Evolutionary conservation across 345 rosid genomes (phyloP).

Genomic region (Brassica carinata): DNA sequence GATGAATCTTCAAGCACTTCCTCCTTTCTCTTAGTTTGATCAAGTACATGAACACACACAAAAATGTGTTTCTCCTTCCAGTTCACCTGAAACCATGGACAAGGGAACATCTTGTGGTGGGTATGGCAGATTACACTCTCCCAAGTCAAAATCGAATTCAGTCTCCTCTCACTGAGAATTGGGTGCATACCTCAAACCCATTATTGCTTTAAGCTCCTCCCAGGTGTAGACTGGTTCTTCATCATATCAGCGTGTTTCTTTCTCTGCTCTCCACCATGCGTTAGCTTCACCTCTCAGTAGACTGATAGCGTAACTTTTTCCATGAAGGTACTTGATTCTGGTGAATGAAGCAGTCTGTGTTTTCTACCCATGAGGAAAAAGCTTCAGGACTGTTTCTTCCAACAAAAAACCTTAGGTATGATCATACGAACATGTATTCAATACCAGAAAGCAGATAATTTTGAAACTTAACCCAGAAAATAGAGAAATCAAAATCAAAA

Average conservation of each 20-base stretch:
- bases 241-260: neutral
- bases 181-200: neutral
- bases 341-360: neutral
- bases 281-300: neutral
- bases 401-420: neutral
- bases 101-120: neutral
- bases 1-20: neutral
- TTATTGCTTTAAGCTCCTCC: neutral
- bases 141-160: neutral
- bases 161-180: neutral
- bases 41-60: neutral
- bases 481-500: neutral
- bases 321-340: neutral
- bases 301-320: neutral
- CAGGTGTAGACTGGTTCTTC: neutral
- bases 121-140: neutral
- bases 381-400: neutral
- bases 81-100: neutral
- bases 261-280: neutral
- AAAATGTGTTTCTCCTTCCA: neutral
- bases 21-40: neutral
- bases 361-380: neutral
- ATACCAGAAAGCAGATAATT: neutral
- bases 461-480: neutral
- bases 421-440: neutral